Evolutionary conservation across 768 basidiomycete species (phyloP), one percentile per base, ranked within the genome.

Genomic region (Clavulina sp.): DNA sequence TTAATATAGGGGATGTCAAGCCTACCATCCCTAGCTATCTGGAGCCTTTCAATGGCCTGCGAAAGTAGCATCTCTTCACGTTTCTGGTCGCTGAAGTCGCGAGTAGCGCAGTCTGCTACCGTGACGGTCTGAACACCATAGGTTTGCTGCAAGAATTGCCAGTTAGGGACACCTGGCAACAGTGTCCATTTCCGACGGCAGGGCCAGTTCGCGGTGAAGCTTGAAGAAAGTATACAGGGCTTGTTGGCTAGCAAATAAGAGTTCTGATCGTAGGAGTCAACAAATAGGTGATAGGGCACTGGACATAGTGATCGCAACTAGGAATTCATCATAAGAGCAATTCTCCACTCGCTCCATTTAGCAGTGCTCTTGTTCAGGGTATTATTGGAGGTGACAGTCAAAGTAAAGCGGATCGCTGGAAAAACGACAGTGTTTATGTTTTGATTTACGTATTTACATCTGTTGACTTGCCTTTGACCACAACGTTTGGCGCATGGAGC

Each of bases 21-120:
- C 16, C 26, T 28, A 9, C 13, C 13, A 24, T 46, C 43, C 43
- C 9, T 26, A 24, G 1, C 26, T 13, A 24, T 16, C 26, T 46
- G 13, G 21, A 38, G 21, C 13, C 21, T 13, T 13, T 38, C 13
- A 24, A 46, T 46, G 13, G 13, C 43, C 43, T 46, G 16, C 13
- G 43, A 9, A 9, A 46, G 13, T 13, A 24, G 9, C 13, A 28
- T 46, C 9, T 13, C 9, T 16, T 9, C 13, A 9, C 43, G 13
- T 26, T 46, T 46, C 43, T 46, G 43, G 24, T 46, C 43, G 24
- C 43, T 46, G 43, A 46, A 46, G 24, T 46, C 43, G 13, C 43
- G 43, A 16, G 43, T 46, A 46, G 9, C 13, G 26, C 43, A 46
- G 26, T 46, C 43, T 1, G 43, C 43, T 16, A 46, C 43, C 9